Evolutionary conservation across 345 rosid genomes (phyloP), one percentile per base, ranked within the genome.

Genomic region (Trapa incisa): DNA sequence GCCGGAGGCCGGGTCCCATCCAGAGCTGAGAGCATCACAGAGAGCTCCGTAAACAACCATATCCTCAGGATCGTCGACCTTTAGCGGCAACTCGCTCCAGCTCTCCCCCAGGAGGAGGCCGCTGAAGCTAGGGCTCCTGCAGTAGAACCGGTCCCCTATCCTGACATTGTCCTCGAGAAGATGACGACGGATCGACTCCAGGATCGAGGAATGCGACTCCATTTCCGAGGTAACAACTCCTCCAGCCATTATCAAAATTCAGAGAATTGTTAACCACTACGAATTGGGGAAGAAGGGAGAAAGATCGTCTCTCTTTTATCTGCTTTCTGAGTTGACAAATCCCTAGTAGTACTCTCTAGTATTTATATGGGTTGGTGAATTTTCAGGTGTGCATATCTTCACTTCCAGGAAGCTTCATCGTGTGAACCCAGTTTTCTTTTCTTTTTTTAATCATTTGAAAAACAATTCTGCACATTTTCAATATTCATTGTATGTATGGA

Each of bases 81-180:
- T 65, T 17, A 78, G 66, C 0, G 81, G 80, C 16, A 81, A 71
- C 7, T 81, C 78, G 17, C 82, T 76, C 82, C 84, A 81, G n/a
- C 66, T 74, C 1, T 78, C 82, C 1, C 68, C 47, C 22, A 67
- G 67, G 67, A 73, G 67, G 71, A 76, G 53, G 48, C 76, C 74
- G 61, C 76, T 22, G 60, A 76, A 78, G 73, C 84, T 81, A 17
- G 78, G 48, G 47, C 67, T 73, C 78, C 82, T 29, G 43, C 60
- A 29, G 29, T 47, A 52, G 39, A 16, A 35, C 17, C 8, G 13
- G 8, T 45, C 22, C 13, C 54, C 8, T 1, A 7, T 36, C 32
- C 42, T 58, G 9, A 7, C 29, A 37, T 66, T 47, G 29, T 72
- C 75, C 2, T 67, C 70, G 33, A 38, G 45, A 38, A 66, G 71